phyloP scores from a whole-genome alignment of 129 eudicot genomes.

The Escallonia herrerae region DNA sequence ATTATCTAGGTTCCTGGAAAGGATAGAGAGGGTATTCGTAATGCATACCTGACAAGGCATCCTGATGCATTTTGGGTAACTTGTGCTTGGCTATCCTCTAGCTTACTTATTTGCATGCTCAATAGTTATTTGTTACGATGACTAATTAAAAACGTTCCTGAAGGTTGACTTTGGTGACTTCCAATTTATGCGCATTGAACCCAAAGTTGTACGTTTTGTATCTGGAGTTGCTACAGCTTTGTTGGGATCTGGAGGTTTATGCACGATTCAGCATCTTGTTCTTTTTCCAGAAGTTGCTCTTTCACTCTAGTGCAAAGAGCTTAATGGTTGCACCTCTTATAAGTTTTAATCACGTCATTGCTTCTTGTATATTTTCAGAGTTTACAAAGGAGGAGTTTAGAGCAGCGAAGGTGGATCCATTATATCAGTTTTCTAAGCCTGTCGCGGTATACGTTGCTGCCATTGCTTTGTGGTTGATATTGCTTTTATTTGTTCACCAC shows the following conservation, averaged over 20 bases:
- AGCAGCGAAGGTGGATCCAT: slow-evolving; percentile 79
- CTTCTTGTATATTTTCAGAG: slow-evolving; percentile 37
- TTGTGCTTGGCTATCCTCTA: slow-evolving; percentile 4
- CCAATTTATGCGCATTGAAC: slow-evolving; percentile 88
- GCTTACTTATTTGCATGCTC: slow-evolving; percentile 1
- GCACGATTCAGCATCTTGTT: background rate
- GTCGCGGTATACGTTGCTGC: slow-evolving; percentile 44
- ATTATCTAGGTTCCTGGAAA: slow-evolving; percentile 45
- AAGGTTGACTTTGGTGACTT: slow-evolving; percentile 99
- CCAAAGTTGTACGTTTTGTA: slow-evolving; percentile 83
- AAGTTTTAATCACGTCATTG: background rate
- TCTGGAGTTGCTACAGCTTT: slow-evolving; percentile 97
- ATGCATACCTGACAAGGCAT: slow-evolving; percentile 84
- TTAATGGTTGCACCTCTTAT: too few species aligned
- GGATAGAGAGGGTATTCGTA: slow-evolving; percentile 59
- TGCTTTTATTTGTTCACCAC: background rate
- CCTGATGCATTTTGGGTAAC: slow-evolving; percentile 94
- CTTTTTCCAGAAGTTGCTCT: background rate
- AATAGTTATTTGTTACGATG: background rate
- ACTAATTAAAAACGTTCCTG: slow-evolving; percentile 13
- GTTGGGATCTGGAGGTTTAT: slow-evolving; percentile 95
- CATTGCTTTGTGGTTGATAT: slow-evolving; percentile 6
- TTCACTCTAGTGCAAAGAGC: too few species aligned
- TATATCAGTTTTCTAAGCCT: slow-evolving; percentile 90
- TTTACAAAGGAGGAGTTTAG: slow-evolving; percentile 65